phyloP scores from a whole-genome alignment of 345 rosid genomes.

The Gossypium raimondii region DNA sequence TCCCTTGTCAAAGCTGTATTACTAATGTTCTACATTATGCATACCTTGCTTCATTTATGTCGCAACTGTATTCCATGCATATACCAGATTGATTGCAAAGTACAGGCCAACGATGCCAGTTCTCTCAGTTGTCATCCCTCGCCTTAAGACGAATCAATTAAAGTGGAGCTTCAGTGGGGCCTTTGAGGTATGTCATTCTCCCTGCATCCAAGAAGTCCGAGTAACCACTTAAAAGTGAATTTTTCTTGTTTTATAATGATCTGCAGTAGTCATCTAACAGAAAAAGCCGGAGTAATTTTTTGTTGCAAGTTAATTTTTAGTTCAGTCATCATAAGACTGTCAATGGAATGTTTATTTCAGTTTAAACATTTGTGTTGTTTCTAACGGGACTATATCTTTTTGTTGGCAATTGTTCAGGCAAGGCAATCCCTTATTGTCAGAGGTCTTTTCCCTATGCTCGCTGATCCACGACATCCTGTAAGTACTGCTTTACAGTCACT shows the following conservation, averaged over 20 bases:
- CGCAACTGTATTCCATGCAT: neutral
- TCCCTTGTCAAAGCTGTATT: too few species aligned
- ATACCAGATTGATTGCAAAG: conserved; percentile 90
- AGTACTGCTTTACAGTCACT: too few species aligned
- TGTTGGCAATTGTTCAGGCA: conserved; percentile 40
- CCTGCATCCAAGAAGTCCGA: neutral
- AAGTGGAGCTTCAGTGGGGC: conserved; percentile 99
- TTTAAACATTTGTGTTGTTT: neutral
- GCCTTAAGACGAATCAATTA: conserved; percentile 94
- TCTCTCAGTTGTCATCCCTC: conserved; percentile 93
- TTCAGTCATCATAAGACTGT: neutral
- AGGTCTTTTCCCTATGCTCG: too few species aligned
- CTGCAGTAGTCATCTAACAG: neutral
- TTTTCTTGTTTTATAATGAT: neutral
- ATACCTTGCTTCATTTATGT: neutral
- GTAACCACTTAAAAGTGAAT: neutral
- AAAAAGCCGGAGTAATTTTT: neutral
- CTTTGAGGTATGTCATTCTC: conserved; percentile 59
- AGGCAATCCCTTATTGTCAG: neutral
- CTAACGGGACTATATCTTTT: neutral
- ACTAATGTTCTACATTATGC: too few species aligned
- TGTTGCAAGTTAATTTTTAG: neutral
- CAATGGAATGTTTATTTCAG: neutral
- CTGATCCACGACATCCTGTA: too few species aligned
- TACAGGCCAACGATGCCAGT: conserved; percentile 99